Evolutionary conservation across 352 stramenopile species (phyloP), one percentile per base, ranked within the genome.

Genomic region (Phytophthora constricta): DNA sequence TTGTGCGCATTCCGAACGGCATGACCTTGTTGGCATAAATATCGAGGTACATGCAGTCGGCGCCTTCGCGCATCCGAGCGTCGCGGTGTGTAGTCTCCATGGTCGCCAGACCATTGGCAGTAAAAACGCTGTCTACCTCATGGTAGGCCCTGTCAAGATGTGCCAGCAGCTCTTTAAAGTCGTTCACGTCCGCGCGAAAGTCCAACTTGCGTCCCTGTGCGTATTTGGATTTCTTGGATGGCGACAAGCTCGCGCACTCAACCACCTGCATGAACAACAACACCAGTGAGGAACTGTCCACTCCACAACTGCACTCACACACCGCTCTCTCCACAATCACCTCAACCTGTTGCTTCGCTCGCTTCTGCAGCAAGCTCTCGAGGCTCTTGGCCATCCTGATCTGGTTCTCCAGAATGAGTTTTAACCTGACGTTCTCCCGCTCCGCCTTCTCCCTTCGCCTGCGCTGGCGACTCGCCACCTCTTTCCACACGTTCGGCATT

Each of bases 351-450:
- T 78, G 65, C 42, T 75, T 78, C 7, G 60, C 56, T 61, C 70
- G 47, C 54, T 78, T 78, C 33, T 72, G 65, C 3, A 78, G 52
- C 13, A 78, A 68, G 58, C 52, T 75, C 57, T 78, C 65, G 4
- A 78, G 49, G 5, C 65, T 62, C 53, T 57, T 78, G 16, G 70
- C 70, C 70, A 75, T 74, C 37, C 69, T 66, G 7, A 66, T 68
- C 42, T 78, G 74, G 28, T 76, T 74, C 56, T 90, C 76, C 10
- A 87, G 56, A 28, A 86, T 82, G 22, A 76, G 58, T 52, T 80
- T 79, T 3, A 90, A 69, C 7, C 74, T 64, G 9, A 81, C 71
- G 31, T 90, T 86, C 62, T 87, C 79, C 1, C 69, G 65, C 65
- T 87, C 76, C 0, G 72, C 66, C 37, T 77, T 76, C 54, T 84